Base-by-base conservation (phyloP, 352 stramenopile genomes). In the Pythium volutum region DNA sequence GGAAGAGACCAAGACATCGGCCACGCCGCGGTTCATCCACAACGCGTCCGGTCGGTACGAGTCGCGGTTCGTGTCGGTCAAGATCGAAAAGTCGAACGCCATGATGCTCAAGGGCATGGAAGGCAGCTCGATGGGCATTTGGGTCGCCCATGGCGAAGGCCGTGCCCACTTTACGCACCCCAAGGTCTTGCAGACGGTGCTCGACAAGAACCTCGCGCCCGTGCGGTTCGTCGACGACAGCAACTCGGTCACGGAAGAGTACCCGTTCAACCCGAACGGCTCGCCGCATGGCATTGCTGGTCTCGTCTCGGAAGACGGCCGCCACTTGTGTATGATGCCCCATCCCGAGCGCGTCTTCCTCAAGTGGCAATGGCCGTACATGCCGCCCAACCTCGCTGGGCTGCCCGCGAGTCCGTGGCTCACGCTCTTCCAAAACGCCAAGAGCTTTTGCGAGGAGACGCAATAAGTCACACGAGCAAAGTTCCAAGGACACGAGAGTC, bases 261-360 rank as follows among this genome's bases (percentile, higher is more conserved):
- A 99, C 76, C 98, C 98, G 36, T 99, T 99, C 83, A 99, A 99
- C 75, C 97, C 98, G 53, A 99, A 99, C 76, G 98, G 98, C 8
- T 99, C 96, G 66, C 92, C 94, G 5, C 73, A 91, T 36, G 97
- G 96, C 42, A 99, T 99, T 64, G 97, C 97, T 25, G 97, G 90
- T 47, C 82, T 99, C 22, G 98, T 97, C 57, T 99, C 96, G 23
- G 84, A 86, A 50, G 97, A 99, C 73, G 98, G 98, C 34, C 87
- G 97, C 49, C 97, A 99, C 84, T 72, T 99, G 62, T 98, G 97
- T 58, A 93, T 99, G 78, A 99, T 99, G 98, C 98, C 98, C 52
- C 98, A 99, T 77, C 97, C 97, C 18, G 97, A 99, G 76, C 92
- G 98, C 53, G 93, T 91, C 34, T 99, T 98, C 75, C 95, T 97